Conservation (phyloP, 75 land plant genomes). For the Sequoiadendron giganteum region DNA sequence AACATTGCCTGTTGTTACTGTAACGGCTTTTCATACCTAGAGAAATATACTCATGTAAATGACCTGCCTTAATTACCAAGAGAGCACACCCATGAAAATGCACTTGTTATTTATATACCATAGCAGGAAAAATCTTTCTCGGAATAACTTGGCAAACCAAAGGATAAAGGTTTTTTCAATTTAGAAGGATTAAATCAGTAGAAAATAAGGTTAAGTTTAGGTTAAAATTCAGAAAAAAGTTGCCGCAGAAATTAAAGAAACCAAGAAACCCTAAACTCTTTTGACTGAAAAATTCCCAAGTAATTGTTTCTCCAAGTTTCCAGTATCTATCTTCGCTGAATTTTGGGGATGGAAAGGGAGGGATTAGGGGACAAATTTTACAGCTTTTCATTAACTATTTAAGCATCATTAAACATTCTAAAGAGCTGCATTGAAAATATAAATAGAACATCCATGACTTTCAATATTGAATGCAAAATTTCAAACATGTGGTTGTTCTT, state of each 20-base stretch:
- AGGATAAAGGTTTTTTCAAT: too few relatives aligned
- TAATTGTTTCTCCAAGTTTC: neutral
- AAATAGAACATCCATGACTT: neutral
- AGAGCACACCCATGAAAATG: neutral
- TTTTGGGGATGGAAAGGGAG: neutral
- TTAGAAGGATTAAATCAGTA: too few relatives aligned
- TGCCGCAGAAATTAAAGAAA: too few relatives aligned
- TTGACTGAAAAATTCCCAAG: too few relatives aligned
- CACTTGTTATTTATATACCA: neutral
- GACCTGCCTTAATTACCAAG: neutral
- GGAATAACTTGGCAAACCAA: too few relatives aligned
- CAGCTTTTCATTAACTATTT: neutral
- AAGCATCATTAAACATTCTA: neutral
- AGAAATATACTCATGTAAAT: neutral
- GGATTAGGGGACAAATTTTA: neutral
- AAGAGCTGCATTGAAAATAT: neutral
- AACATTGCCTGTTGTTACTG: neutral
- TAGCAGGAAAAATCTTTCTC: too few relatives aligned
- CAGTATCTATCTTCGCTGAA: neutral
- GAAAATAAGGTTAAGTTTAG: too few relatives aligned
- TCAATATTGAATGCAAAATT: neutral
- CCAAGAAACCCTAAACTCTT: too few relatives aligned
- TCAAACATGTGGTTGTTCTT: too few relatives aligned
- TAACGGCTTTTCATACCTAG: neutral
- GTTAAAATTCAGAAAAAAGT: too few relatives aligned